Evolutionary conservation across 495 filamentous ascomycete genomes (phyloP).

Genomic region (Immersiella caudata): DNA sequence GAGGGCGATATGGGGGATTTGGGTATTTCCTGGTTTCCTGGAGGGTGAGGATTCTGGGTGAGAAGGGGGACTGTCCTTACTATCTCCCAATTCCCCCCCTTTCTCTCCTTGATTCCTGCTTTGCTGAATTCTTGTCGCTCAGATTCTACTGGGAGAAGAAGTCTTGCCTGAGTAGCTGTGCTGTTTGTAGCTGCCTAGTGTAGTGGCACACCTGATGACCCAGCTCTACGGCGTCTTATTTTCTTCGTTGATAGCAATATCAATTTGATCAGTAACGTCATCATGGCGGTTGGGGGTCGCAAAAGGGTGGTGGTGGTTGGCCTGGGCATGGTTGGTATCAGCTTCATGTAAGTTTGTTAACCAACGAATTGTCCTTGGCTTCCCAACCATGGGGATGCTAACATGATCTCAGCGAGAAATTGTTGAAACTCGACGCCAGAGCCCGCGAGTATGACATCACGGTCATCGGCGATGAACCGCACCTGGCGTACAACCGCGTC

Average conservation of each 20-base stretch:
- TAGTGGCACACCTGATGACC: not conserved
- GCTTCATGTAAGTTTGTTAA: conserved; percentile 72
- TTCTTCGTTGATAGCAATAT: not conserved
- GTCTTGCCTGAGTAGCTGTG: no score
- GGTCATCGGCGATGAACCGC: conserved; percentile 89
- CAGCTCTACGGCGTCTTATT: not conserved
- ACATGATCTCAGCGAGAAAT: conserved; percentile 64
- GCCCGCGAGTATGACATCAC: conserved; percentile 79
- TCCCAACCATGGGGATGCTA: not conserved
- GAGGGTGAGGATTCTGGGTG: no score
- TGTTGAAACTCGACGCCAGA: conserved; percentile 82
- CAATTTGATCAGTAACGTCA: conserved; percentile 4
- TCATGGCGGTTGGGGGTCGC: conserved; percentile 45
- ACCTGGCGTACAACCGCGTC: conserved; percentile 94
- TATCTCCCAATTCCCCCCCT: no score
- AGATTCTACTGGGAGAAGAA: no score
- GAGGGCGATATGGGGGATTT: not conserved
- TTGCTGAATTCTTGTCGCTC: no score
- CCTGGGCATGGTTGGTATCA: conserved; percentile 93
- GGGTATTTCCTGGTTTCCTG: no score
- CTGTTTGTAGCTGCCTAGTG: no score
- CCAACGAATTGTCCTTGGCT: not conserved
- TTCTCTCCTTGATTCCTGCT: no score
- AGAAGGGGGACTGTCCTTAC: no score
- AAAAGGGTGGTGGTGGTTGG: conserved; percentile 86